These are phyloP conservation scores for Botrytis fragariae DNA, from an alignment of 2,329 filamentous ascomycete genomes.

Conservation along the genomic window DNA sequence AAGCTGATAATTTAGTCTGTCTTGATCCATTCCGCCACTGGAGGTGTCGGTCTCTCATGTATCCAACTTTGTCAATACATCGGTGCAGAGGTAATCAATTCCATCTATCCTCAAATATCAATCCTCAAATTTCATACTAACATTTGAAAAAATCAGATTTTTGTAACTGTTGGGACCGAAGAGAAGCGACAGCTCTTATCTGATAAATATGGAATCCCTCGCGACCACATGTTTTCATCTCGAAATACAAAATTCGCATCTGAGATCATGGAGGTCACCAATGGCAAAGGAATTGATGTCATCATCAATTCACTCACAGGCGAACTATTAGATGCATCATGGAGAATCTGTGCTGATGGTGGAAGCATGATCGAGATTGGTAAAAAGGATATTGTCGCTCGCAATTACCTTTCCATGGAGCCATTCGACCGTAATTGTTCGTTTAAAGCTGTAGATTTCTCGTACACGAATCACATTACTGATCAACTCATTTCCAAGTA, in stretches of 20 bases:
- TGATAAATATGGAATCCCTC: conserved; percentile 1
- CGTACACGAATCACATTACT: conserved; percentile 6
- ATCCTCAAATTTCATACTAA: no score
- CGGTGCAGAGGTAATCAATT: neutral
- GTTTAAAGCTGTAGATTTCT: conserved; percentile 29
- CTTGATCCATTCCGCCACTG: conserved; percentile 37
- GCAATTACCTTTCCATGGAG: conserved; percentile 24
- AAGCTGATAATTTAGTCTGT: conserved; percentile 26
- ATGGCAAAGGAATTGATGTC: conserved; percentile 33
- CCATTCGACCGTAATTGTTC: conserved; percentile 27
- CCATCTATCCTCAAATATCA: no score
- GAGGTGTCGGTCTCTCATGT: conserved; percentile 38
- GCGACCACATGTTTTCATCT: conserved; percentile 8
- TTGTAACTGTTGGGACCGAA: conserved; percentile 32
- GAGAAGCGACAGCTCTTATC: conserved; percentile 1
- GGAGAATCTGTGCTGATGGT: conserved; percentile 38
- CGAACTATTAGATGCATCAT: conserved; percentile 35
- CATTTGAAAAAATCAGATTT: conserved; percentile 37
- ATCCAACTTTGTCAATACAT: conserved; percentile 35
- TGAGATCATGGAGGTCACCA: neutral
- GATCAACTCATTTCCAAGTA: neutral
- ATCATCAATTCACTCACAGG: conserved; percentile 35
- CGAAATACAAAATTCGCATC: conserved; percentile 5
- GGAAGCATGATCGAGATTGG: conserved; percentile 35
- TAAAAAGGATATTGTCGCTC: conserved; percentile 27